Percentiles rank a stretch among this genome's conserved stretches.
phyloP scores from a whole-genome alignment of 768 basidiomycete genomes.

The Cystobasidiopsis lactophilus region DNA sequence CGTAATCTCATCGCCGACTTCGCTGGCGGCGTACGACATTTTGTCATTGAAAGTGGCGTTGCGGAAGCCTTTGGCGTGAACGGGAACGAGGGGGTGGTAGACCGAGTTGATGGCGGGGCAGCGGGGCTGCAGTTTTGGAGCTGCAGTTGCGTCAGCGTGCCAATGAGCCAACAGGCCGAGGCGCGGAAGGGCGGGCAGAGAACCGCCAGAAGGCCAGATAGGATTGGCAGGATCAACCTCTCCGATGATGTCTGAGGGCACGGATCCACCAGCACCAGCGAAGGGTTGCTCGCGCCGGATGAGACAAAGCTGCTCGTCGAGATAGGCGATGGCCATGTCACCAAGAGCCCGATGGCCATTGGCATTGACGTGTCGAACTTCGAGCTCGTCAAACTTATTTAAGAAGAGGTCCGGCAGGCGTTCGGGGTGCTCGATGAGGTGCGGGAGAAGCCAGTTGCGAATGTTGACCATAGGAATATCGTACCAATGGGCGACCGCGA shows the following conservation, averaged over 20 bases:
- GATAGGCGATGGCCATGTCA: conserved; percentile 9
- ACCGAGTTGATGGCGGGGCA: background rate
- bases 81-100: background rate
- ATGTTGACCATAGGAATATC: conserved; percentile 2
- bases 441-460: conserved; percentile 12
- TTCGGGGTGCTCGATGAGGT: conserved; percentile 8
- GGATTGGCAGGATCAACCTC: background rate
- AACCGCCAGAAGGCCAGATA: background rate
- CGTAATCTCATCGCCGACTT: background rate
- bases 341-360: conserved; percentile 5
- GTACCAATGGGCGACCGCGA: background rate
- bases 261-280: background rate
- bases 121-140: background rate
- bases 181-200: background rate
- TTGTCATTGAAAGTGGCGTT: background rate
- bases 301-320: conserved; percentile 7
- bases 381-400: background rate
- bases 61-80: background rate
- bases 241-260: background rate
- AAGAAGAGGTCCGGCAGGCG: background rate
- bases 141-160: background rate
- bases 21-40: background rate
- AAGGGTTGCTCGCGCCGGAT: background rate
- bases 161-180: background rate
- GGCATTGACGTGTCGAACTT: conserved; percentile 3